Conservation (phyloP, 2,329 filamentous ascomycete species). For the Pseudogymnoascus sp. region DNA sequence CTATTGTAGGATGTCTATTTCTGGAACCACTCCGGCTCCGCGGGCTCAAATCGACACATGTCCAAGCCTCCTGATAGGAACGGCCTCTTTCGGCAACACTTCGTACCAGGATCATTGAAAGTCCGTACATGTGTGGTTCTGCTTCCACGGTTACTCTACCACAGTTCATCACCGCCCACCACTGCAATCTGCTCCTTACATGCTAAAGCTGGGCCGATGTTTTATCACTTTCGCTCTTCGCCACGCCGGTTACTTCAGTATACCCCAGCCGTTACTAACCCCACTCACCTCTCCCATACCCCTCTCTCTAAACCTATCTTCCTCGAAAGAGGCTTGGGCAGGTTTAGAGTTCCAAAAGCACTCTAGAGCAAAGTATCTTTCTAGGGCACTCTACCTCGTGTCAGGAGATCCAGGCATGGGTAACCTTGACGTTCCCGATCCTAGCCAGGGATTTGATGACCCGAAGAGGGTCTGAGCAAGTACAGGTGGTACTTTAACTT, state of each 20-base stretch:
- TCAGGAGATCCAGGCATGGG: constrained; percentile 27
- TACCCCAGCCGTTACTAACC: not conserved
- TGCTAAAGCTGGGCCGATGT: constrained; percentile 2
- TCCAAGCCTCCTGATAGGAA: not conserved
- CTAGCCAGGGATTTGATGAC: constrained; percentile 19
- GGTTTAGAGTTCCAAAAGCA: constrained; percentile 8
- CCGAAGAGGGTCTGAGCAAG: constrained; percentile 7
- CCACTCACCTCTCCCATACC: not conserved
- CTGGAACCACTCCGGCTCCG: not conserved
- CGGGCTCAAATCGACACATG: constrained; percentile 7
- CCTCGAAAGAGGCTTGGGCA: constrained; percentile 1
- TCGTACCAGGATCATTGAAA: constrained; percentile 1
- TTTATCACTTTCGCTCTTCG: not conserved
- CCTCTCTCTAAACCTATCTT: not conserved
- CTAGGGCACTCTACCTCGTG: constrained; percentile 17
- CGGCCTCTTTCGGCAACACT: constrained; percentile 4
- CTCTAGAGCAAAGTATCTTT: not conserved
- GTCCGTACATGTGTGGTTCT: not conserved
- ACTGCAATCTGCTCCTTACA: not conserved
- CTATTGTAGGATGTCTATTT: not conserved
- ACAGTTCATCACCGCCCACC: not conserved
- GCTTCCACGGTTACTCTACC: not conserved
- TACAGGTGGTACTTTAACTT: constrained; percentile 9
- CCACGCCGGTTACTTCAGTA: not conserved
- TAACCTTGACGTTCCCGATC: constrained; percentile 20